Evolutionary conservation across 805 yeast species (phyloP), one percentile per base, ranked within the genome.

Genomic region (Lipomyces yamanashiensis): DNA sequence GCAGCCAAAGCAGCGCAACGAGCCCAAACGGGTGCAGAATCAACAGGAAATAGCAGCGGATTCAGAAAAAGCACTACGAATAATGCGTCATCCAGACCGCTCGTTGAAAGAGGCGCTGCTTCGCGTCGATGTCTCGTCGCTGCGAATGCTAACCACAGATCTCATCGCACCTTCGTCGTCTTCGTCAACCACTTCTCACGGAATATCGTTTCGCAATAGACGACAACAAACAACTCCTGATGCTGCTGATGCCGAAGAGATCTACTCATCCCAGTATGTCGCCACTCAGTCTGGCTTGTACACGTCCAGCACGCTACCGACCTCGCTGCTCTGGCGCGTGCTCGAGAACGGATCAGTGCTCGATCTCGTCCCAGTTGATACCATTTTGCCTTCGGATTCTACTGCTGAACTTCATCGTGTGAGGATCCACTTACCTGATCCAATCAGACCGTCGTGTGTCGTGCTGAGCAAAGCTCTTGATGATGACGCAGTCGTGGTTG

Each of bases 301-400:
- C 43, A 47, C 58, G 44, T 17, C 58, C 9, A 19, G 48, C 19
- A 44, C 39, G 33, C 48, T 47, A 12, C 69, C 69, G 12, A 51
- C 64, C 12, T 45, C 64, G 28, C 13, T 66, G 17, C 49, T 66
- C 7, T 66, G 69, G 69, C 64, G 69, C 41, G 67, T 66, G 23
- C 43, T 66, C 6, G 67, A 59, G n/a, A 8, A 21, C 34, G 53
- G 58, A 9, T 33, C 47, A 8, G 41, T 64, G 1, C 62, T 66
- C 33, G 69, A 59, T 36, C 53, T 66, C 21, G 41, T 54, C 9
- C 67, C 67, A 15, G 33, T 57, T 15, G 69, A 66, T 37, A 40
- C 45, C 37, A 52, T 49, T 10, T 10, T 43, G 36, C 9, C 53
- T 9, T 41, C 57, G 2, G 33, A 39, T 9, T 40, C 55, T 9